A percentile compares a stretch with the other conserved stretches of the same genome.
These are phyloP conservation scores for Xylariaceae sp. DNA, from an alignment of 2,329 filamentous ascomycete species.

Conservation along the genomic window DNA sequence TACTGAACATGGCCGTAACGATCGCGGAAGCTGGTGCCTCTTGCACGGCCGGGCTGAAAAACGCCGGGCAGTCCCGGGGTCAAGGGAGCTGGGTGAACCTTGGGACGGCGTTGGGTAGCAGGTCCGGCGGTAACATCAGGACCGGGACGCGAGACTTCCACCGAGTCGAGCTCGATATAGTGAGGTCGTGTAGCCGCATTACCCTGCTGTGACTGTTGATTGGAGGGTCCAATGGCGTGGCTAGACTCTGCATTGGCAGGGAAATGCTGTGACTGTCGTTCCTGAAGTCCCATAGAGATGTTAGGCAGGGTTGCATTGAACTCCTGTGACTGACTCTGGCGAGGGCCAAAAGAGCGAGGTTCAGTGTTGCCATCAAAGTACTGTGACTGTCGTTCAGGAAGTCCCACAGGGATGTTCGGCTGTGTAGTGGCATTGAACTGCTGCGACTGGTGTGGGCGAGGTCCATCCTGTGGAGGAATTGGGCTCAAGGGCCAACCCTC, in stretches of 20 bases:
- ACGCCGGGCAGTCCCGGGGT: slow-evolving; percentile 19
- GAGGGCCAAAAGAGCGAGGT: not conserved
- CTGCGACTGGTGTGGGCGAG: not conserved
- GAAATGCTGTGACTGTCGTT: no score
- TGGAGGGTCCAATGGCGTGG: no score
- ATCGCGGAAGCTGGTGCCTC: slow-evolving; percentile 1
- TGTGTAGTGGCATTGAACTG: slow-evolving; percentile 1
- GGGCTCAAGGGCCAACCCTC: slow-evolving; percentile 11
- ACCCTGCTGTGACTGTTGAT: not conserved
- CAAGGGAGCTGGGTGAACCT: slow-evolving; percentile 17
- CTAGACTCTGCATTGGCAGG: no score
- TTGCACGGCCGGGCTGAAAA: slow-evolving; percentile 7
- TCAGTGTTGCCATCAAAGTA: no score
- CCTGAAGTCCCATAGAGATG: no score
- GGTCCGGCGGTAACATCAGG: not conserved
- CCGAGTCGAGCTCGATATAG: slow-evolving; percentile 23
- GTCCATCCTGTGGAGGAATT: not conserved
- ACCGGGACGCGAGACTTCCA: slow-evolving; percentile 4
- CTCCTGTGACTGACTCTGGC: not conserved
- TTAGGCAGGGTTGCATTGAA: not conserved
- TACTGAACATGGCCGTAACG: not conserved
- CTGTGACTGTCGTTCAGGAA: no score
- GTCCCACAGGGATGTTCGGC: not conserved
- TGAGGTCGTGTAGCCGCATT: slow-evolving; percentile 3
- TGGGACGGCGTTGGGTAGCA: not conserved